phyloP scores from a whole-genome alignment of 345 rosid species.

The Syzygium aqueum region DNA sequence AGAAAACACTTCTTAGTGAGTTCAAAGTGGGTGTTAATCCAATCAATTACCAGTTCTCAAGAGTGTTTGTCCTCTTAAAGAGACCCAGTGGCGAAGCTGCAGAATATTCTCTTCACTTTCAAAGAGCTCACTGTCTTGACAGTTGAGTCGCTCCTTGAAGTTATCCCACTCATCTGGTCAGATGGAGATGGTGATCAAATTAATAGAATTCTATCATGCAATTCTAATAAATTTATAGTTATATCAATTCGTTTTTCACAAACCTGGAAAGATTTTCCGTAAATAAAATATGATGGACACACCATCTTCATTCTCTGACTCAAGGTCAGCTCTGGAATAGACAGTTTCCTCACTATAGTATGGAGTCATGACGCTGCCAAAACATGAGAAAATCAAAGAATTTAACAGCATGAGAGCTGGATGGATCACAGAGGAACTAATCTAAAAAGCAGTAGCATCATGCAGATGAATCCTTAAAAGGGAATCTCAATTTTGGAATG shows the following conservation, averaged over 20 bases:
- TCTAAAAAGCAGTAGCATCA: neutral
- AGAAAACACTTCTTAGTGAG: neutral
- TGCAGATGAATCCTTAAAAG: neutral
- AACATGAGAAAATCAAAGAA: neutral
- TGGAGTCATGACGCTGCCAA: constrained; percentile 86
- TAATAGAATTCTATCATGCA: neutral
- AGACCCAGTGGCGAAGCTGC: constrained; percentile 97
- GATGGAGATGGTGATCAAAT: neutral
- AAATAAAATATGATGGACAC: constrained; percentile 84
- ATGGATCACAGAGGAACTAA: neutral
- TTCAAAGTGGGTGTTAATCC: neutral
- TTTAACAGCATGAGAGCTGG: neutral
- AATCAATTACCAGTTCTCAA: constrained; percentile 71
- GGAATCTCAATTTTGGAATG: neutral
- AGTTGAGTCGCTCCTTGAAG: constrained; percentile 78
- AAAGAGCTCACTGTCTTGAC: constrained; percentile 65
- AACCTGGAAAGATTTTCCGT: constrained; percentile 96
- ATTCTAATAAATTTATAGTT: neutral
- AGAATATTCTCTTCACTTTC: constrained; percentile 88
- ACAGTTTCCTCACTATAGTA: constrained; percentile 97
- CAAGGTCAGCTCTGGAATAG: constrained; percentile 83
- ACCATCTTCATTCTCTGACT: constrained; percentile 97
- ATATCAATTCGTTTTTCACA: constrained; percentile 1
- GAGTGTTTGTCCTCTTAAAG: constrained; percentile 94
- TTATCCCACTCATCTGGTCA: constrained; percentile 88